Evolutionary conservation across 2,329 filamentous ascomycete species (phyloP), one percentile per base, ranked within the genome.

Genomic region (Reticulascus tulasneorum): DNA sequence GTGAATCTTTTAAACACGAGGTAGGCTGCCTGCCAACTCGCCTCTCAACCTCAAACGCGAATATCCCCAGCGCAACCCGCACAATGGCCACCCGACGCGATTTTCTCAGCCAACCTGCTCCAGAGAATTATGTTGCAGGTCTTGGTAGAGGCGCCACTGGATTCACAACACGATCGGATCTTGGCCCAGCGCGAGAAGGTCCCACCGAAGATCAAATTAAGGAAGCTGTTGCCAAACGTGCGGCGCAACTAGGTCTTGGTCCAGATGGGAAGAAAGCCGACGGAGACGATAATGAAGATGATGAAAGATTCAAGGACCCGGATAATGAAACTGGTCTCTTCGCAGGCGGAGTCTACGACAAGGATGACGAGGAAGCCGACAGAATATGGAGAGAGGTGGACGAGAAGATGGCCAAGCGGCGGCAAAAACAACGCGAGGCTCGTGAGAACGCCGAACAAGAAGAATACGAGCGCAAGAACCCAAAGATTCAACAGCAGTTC

Each of bases 161-260:
- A 42, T 98, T 98, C 68, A 97, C 93, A 12, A 98, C 93, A 25
- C 82, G 94, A 54, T 97, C 91, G 38, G 93, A 98, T 75, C 73
- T 98, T 39, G 93, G 94, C 39, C 93, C 94, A 33, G 91, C 91
- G 40, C 79, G 91, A 53, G 91, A 96, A 68, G 93, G 93, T 12
- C 93, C 93, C 31, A 95, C 86, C 43, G 91, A 96, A 53, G 93
- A 98, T 59, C 91, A 97, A 66, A 96, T 98, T 66, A 96, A 97
- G 62, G 93, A 95, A 62, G 90, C 88, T 44, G 84, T 98, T 50
- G 90, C 90, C 31, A 96, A 96, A 64, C 83, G 94, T 52, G 91
- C 93, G 7, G 86, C 87, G 38, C 80, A 86, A 55, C 77, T 97
- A 41, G 91, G 90, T 6, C 60, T 77, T n/a, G 60, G 60, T 29